Conservation (phyloP, 805 yeast species). For the Candida verbasci region DNA sequence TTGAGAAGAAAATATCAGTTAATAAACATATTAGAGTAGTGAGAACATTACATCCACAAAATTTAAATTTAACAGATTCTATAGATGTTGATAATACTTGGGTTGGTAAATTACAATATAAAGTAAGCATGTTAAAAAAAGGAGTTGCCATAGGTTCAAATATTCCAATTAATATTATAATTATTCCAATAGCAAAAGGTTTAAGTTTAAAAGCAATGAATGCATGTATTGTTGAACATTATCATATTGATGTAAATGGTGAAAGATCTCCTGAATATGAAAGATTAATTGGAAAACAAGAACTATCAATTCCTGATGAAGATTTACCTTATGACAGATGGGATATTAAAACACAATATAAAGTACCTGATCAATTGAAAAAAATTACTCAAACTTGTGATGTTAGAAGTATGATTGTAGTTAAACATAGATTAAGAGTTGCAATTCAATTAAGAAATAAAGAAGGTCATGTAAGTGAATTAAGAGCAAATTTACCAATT, state of each 20-base stretch:
- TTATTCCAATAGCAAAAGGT: constrained; percentile 47
- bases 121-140: constrained; percentile 38
- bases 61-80: constrained; percentile 35
- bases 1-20: constrained; percentile 32
- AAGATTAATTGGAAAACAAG: constrained; percentile 24
- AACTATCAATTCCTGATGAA: constrained; percentile 16
- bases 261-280: constrained; percentile 40
- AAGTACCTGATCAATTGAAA: constrained; percentile 36
- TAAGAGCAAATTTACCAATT: constrained; percentile 50
- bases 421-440: constrained; percentile 43
- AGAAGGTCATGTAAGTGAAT: constrained; percentile 48
- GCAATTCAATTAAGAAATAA: constrained; percentile 42
- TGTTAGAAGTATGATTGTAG: constrained; percentile 35
- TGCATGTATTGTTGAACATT: constrained; percentile 27
- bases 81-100: constrained; percentile 47
- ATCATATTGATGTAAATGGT: constrained; percentile 20
- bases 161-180: constrained; percentile 36
- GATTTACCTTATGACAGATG: constrained; percentile 36
- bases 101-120: constrained; percentile 51
- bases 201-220: constrained; percentile 23
- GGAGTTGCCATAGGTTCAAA: constrained; percentile 46
- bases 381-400: constrained; percentile 42
- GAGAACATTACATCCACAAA: constrained; percentile 40
- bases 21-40: constrained; percentile 40
- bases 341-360: constrained; percentile 38